Evolutionary conservation across 2,329 filamentous ascomycete species (phyloP).

Genomic region (Thielaviopsis euricoi): DNA sequence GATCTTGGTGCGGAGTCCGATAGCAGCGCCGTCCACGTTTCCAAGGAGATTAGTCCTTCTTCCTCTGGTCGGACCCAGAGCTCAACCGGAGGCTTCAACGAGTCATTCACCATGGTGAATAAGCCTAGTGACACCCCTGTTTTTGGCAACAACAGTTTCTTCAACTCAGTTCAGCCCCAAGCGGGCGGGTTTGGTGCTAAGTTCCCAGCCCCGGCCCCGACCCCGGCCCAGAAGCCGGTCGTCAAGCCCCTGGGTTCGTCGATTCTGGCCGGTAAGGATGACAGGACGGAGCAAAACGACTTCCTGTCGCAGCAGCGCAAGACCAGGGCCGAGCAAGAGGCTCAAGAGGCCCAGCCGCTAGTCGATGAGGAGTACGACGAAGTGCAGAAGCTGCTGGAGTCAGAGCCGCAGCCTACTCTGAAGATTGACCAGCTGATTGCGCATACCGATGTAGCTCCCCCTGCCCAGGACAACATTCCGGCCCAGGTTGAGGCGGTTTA

Average conservation of each 20-base stretch:
- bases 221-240: conserved; percentile 21
- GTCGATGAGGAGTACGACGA: conserved; percentile 55
- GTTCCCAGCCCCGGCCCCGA: conserved; percentile 30
- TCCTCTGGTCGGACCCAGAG: conserved; percentile 35
- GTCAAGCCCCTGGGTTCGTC: conserved; percentile 7
- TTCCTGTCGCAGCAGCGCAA: conserved; percentile 35
- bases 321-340: conserved; percentile 36
- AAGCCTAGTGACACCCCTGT: neutral
- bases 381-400: conserved; percentile 44
- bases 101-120: conserved; percentile 29
- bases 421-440: conserved; percentile 52
- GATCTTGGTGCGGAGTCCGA: conserved; percentile 33
- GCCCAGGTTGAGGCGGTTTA: conserved; percentile 52
- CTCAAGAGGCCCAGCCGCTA: conserved; percentile 39
- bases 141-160: neutral
- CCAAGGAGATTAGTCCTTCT: conserved; percentile 39
- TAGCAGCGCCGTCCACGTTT: conserved; percentile 48
- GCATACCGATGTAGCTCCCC: conserved; percentile 36
- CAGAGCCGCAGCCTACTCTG: conserved; percentile 43
- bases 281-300: conserved; percentile 26
- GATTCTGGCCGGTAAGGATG: conserved; percentile 13
- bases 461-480: conserved; percentile 39
- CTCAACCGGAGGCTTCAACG: conserved; percentile 36
- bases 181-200: neutral
- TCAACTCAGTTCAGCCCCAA: neutral